These are phyloP conservation scores for Tolypocladium album DNA, from an alignment of 2,329 filamentous ascomycete genomes.

Conservation along the genomic window DNA sequence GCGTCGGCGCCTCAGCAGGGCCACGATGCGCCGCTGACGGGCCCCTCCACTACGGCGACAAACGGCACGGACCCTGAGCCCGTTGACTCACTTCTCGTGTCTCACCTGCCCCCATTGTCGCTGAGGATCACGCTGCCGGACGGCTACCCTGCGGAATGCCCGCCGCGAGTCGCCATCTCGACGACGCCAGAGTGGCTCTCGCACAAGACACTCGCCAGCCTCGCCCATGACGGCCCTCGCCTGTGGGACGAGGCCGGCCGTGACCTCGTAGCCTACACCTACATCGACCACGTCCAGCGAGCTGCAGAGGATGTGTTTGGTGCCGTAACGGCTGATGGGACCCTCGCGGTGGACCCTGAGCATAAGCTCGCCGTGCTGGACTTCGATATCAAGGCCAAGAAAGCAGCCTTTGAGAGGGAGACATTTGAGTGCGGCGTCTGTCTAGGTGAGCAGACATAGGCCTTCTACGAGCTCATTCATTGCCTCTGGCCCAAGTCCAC, in stretches of 20 bases:
- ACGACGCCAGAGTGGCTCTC: slow-evolving; percentile 50
- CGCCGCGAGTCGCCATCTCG: slow-evolving; percentile 40
- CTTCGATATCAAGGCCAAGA: slow-evolving; percentile 65
- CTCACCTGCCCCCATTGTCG: slow-evolving; percentile 47
- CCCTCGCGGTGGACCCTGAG: slow-evolving; percentile 40
- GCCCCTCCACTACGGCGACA: background rate
- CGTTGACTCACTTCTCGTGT: slow-evolving; percentile 37
- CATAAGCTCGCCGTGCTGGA: slow-evolving; percentile 65
- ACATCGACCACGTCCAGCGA: slow-evolving; percentile 53
- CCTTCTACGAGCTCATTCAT: background rate
- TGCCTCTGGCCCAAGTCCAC: background rate
- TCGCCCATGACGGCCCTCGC: slow-evolving; percentile 38
- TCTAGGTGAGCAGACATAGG: slow-evolving; percentile 36
- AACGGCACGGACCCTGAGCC: slow-evolving; percentile 8
- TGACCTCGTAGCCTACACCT: slow-evolving; percentile 49
- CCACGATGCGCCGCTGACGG: background rate
- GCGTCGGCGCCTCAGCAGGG: slow-evolving; percentile 14
- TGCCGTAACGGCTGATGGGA: slow-evolving; percentile 35
- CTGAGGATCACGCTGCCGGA: slow-evolving; percentile 43
- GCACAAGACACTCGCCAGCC: slow-evolving; percentile 29
- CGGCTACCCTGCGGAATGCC: slow-evolving; percentile 43
- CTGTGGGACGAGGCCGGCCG: slow-evolving; percentile 54
- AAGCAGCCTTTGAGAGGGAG: slow-evolving; percentile 65
- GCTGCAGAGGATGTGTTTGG: slow-evolving; percentile 51
- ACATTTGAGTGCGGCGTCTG: slow-evolving; percentile 87